Evolutionary conservation across 768 basidiomycete genomes (phyloP).

Genomic region (Trametes elegans): DNA sequence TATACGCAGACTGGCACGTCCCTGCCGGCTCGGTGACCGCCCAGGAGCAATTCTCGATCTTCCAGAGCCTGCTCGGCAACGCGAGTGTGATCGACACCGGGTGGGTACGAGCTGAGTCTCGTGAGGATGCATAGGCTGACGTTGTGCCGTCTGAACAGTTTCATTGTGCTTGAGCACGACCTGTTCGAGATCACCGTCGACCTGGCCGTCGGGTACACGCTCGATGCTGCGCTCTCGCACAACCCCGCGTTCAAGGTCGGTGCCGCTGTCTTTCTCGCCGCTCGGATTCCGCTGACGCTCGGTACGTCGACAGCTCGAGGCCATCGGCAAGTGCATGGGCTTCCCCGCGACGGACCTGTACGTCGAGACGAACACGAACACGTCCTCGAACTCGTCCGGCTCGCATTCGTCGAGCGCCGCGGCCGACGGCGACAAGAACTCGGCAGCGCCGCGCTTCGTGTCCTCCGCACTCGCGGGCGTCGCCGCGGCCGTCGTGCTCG

Average conservation of each 20-base stretch:
- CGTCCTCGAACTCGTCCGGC: constrained; percentile 13
- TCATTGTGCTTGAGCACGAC: constrained; percentile 90
- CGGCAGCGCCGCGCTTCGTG: background rate
- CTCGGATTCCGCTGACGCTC: background rate
- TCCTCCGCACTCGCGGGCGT: constrained; percentile 8
- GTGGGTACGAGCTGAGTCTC: constrained; percentile 33
- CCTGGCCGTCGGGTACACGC: constrained; percentile 83
- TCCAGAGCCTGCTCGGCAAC: constrained; percentile 71
- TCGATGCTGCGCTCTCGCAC: constrained; percentile 70
- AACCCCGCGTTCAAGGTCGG: constrained; percentile 63
- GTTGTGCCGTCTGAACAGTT: constrained; percentile 47
- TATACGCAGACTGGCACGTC: constrained; percentile 75
- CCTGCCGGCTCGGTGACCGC: constrained; percentile 71
- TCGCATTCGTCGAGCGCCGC: constrained; percentile 2
- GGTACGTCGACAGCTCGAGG: constrained; percentile 46
- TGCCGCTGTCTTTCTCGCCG: background rate
- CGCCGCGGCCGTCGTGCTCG: constrained; percentile 6
- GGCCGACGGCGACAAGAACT: background rate
- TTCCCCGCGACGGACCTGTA: constrained; percentile 70
- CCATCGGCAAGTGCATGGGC: constrained; percentile 76
- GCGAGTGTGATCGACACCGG: constrained; percentile 61
- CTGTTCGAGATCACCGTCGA: constrained; percentile 84
- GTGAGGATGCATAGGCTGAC: background rate
- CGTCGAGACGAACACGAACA: constrained; percentile 67
- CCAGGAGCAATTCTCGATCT: constrained; percentile 61